Base-by-base conservation (phyloP, 2,329 filamentous ascomycete species). In the Trichoderma asperellum region DNA sequence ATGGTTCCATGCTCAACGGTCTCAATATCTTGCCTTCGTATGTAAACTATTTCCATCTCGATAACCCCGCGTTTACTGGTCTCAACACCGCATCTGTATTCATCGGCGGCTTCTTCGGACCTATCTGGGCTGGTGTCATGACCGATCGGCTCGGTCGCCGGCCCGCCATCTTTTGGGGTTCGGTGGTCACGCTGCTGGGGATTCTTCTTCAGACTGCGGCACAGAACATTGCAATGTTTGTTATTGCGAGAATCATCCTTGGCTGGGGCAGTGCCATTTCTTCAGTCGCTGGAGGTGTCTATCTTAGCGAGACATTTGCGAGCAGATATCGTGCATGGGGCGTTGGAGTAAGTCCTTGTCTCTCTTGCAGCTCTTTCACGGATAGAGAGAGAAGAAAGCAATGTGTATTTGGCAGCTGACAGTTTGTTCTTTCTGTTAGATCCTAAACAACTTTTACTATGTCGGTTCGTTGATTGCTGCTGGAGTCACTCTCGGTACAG, bases 21-120 rank as follows among this genome's bases (percentile, higher is more conserved):
- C 79, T 89, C 29, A 86, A 87, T 69, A 88, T 89, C 69, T 75
- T 89, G 18, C 85, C 86, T 0, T 83, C 82, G 0, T 89, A 88
- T 74, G 83, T 80, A 0, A 80, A 86, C 47, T 88, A 88, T 74
- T 88, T 89, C 77, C 72, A 81, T 4, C 81, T 88, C 8, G 87
- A 77, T n/a, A 75, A 83, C 0, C 82, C 83, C 0, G 87, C 85
- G 8, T 43, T 4, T 0, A 84, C 81, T 0, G 85, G 83, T 4
- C 79, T 89, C 18, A 87, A 88, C 72, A 88, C 85, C 5, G 83
- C 85, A 0, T 83, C 84, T 1, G 81, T 84, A n/a, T 87, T 83
- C 73, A 85, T 88, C 60, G 86, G 86, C 12, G 81, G 81, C 37
- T 78, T 81, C 35, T 63, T 88, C 6, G 83, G 81, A 24, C 80